Evolutionary conservation across 768 basidiomycete genomes (phyloP).

Genomic region (Leucocoprinus birnbaumii): DNA sequence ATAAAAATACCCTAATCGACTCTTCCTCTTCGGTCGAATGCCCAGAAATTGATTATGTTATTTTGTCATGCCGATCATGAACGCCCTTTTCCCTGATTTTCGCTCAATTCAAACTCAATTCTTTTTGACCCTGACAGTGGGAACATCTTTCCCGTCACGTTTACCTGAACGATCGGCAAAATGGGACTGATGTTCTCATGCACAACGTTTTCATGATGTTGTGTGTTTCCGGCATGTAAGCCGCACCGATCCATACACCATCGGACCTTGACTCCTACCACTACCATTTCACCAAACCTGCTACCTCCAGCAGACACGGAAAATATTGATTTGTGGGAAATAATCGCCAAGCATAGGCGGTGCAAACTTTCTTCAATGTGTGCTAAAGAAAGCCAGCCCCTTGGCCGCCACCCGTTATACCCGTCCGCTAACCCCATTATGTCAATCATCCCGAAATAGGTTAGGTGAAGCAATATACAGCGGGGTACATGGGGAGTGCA

Average conservation of each 20-base stretch:
- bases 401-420: not conserved
- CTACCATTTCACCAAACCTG: too few species aligned
- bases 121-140: conserved; percentile 3
- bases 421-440: not conserved
- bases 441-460: not conserved
- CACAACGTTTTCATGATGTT: not conserved
- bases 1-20: not conserved
- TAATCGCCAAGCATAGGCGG: too few species aligned
- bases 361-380: too few species aligned
- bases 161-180: not conserved
- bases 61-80: conserved; percentile 8
- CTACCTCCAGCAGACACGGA: too few species aligned
- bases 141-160: not conserved
- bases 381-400: not conserved
- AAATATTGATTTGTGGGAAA: too few species aligned
- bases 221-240: not conserved
- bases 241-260: not conserved
- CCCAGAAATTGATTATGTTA: not conserved
- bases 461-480: not conserved
- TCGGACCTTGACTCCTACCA: too few species aligned
- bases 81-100: conserved; percentile 9
- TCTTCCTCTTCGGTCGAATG: not conserved
- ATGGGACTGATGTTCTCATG: not conserved
- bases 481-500: not conserved
- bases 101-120: conserved; percentile 1